phyloP scores from a whole-genome alignment of 371 early-diverging fungal species.

The Parasitella parasitica region DNA sequence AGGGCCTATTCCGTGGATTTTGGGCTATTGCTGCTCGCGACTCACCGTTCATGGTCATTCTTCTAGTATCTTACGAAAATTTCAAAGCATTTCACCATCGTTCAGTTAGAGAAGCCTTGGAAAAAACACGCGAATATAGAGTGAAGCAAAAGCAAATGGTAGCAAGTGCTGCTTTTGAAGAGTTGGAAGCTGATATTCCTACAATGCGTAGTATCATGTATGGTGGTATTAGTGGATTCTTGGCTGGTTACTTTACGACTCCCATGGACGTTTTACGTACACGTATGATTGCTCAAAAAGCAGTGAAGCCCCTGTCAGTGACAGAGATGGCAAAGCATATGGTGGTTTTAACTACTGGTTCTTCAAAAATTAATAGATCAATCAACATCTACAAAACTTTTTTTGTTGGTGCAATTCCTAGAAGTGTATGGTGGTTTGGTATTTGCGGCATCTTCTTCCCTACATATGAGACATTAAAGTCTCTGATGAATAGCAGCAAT shows the following conservation, averaged over 20 bases:
- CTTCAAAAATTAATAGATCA: slow-evolving; percentile 4
- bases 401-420: slow-evolving; percentile 66
- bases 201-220: slow-evolving; percentile 68
- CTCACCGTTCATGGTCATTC: slow-evolving; percentile 83
- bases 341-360: slow-evolving; percentile 7
- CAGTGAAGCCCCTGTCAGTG: slow-evolving; percentile 20
- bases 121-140: slow-evolving; percentile 30
- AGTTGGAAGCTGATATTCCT: slow-evolving; percentile 64
- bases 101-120: slow-evolving; percentile 36
- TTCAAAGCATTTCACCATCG: slow-evolving; percentile 74
- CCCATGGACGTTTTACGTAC: slow-evolving; percentile 86
- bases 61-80: slow-evolving; percentile 79
- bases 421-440: slow-evolving; percentile 79
- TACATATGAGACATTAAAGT: slow-evolving; percentile 67
- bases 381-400: slow-evolving; percentile 38
- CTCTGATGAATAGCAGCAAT: slow-evolving; percentile 28
- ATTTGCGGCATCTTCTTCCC: slow-evolving; percentile 82
- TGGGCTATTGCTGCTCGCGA: slow-evolving; percentile 76
- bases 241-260: slow-evolving; percentile 81
- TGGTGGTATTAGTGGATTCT: slow-evolving; percentile 77
- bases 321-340: slow-evolving; percentile 29
- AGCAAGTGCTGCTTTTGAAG: slow-evolving; percentile 52
- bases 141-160: slow-evolving; percentile 41
- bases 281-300: slow-evolving; percentile 68
- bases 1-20: slow-evolving; percentile 78